Percentiles rank a stretch among this genome's conserved stretches.
These are phyloP conservation scores for Metschnikowia borealis DNA, from an alignment of 805 yeast genomes.

Conservation along the genomic window DNA sequence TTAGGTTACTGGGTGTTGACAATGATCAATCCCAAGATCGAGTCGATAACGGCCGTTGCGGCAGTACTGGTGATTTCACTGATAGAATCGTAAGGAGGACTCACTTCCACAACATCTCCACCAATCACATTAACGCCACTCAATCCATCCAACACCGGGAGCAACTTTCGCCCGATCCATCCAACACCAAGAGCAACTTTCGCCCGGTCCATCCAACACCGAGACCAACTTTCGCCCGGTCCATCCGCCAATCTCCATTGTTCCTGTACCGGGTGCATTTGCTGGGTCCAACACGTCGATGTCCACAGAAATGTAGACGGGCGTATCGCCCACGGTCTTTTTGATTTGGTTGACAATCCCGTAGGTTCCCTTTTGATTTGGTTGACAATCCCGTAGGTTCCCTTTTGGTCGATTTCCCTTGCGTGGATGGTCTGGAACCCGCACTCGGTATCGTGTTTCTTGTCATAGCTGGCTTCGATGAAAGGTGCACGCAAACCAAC, in stretches of 20 bases:
- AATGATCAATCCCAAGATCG: conserved; percentile 44
- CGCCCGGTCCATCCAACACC: no score
- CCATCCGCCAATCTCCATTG: conserved; percentile 75
- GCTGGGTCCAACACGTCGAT: conserved; percentile 72
- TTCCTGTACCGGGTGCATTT: conserved; percentile 75
- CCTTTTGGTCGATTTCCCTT: conserved; percentile 43
- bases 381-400: conserved; percentile 34
- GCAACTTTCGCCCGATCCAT: no score
- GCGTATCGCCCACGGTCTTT: conserved; percentile 32
- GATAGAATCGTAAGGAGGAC: conserved; percentile 60
- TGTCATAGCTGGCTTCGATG: conserved; percentile 36
- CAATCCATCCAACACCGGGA: conserved; percentile 54
- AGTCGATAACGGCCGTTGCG: conserved; percentile 60
- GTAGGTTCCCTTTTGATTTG: no score
- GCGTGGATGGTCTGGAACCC: conserved; percentile 47
- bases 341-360: no score
- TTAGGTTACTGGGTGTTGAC: background rate
- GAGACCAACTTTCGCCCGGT: no score
- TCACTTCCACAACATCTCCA: conserved; percentile 72
- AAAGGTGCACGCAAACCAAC: conserved; percentile 66
- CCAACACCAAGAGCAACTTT: no score
- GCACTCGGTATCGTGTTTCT: conserved; percentile 46
- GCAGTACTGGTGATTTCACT: conserved; percentile 60
- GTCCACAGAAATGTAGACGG: conserved; percentile 46
- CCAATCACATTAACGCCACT: conserved; percentile 63